Percentiles rank a stretch among this genome's conserved stretches.
These are phyloP conservation scores for Myriosclerotinia curreyana DNA, from an alignment of 2,329 filamentous ascomycete genomes.

Conservation along the genomic window DNA sequence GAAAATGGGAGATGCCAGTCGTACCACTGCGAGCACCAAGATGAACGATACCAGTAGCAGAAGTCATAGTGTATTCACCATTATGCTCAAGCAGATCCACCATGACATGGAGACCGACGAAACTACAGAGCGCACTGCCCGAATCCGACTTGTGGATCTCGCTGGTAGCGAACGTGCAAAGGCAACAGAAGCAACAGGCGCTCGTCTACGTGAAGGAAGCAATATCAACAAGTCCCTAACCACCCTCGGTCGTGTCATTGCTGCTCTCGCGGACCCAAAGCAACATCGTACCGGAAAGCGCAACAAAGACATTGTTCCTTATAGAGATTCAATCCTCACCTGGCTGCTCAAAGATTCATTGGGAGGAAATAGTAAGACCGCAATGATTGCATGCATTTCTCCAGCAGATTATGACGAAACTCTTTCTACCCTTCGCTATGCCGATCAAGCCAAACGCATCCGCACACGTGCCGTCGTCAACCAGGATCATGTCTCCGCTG, in stretches of 20 bases:
- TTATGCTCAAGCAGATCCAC: slow-evolving; percentile 96
- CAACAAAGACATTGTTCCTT: slow-evolving; percentile 76
- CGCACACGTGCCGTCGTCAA: slow-evolving; percentile 92
- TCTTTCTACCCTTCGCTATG: slow-evolving; percentile 90
- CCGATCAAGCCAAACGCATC: slow-evolving; percentile 96
- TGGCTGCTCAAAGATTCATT: slow-evolving; percentile 94
- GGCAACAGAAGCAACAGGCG: slow-evolving; percentile 89
- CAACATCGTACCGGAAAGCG: slow-evolving; percentile 56
- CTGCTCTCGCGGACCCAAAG: slow-evolving; percentile 74
- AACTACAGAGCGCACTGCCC: slow-evolving; percentile 89
- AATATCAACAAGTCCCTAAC: slow-evolving; percentile 99
- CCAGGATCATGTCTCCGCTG: slow-evolving; percentile 88
- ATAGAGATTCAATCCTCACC: slow-evolving; percentile 79
- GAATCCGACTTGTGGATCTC: slow-evolving; percentile 91
- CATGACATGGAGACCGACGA: slow-evolving; percentile 97
- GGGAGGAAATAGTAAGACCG: slow-evolving; percentile 95
- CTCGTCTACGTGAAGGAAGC: slow-evolving; percentile 85
- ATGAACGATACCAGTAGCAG: slow-evolving; percentile 99
- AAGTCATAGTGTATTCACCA: slow-evolving; percentile 96
- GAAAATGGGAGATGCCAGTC: slow-evolving; percentile 81
- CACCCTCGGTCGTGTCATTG: slow-evolving; percentile 92
- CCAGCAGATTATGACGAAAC: slow-evolving; percentile 97
- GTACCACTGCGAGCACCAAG: slow-evolving; percentile 90
- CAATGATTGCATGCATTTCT: slow-evolving; percentile 97
- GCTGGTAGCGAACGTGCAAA: slow-evolving; percentile 94